Base-by-base conservation (phyloP, 2,329 filamentous ascomycete species). In the Venturia carpophila region DNA sequence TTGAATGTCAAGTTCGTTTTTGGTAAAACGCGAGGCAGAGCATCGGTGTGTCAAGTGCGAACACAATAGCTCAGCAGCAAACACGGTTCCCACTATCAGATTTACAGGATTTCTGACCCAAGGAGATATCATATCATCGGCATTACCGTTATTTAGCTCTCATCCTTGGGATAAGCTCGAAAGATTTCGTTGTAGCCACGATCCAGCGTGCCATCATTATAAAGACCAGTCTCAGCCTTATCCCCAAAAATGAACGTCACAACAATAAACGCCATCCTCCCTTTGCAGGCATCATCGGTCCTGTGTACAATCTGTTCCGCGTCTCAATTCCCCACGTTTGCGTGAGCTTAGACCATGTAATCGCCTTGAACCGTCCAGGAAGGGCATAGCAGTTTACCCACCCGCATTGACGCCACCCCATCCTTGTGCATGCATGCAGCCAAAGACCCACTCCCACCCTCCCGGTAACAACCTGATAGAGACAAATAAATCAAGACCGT, bases 141-240 rank as follows among this genome's bases (percentile, higher is more conserved):
- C 47, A 52, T 52, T 27, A 52, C 21, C 21, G 9, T 52, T 27
- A 15, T 2, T 34, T 6, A 6, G 21, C 13, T 15, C 5, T 52
- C 47, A 27, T 52, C 9, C 47, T 52, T 5, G 47, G 9, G 21
- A 52, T 27, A 3, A 27, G 24, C 10, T 27, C 47, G 24, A 27
- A 15, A 52, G 1, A 15, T 13, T 1, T n/a, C 13, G 13, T 27
- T 10, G 47, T 24, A 37, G 37, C 15, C 52, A 58, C 52, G 27
- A 58, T n/a, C 52, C 52, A 58, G 52, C 27, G 52, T 37, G 52
- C 52, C 21, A 52, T 58, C 24, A n/a, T 58, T 15, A 58, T 58
- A n/a, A 37, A 58, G 19, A 27, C 17, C 27, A 21, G 11, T 15
- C 34, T 37, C 2, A 19, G 1, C 24, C 21, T 37, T 15, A 10